Base-by-base conservation (phyloP, 345 rosid genomes). In the Carallia brachiata region DNA sequence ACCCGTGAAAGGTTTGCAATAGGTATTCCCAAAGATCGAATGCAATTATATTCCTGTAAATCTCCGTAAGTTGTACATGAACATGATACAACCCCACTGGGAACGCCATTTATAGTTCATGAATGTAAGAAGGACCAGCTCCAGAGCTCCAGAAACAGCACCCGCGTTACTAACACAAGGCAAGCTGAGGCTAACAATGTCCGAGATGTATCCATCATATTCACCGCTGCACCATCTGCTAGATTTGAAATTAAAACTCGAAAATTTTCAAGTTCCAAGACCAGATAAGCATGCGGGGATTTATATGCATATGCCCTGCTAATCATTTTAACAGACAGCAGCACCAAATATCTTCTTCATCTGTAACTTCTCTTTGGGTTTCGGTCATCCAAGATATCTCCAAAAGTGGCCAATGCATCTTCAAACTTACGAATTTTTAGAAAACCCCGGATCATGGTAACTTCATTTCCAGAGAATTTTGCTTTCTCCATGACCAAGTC, bases 401-500 rank as follows among this genome's bases (percentile, higher is more conserved):
- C 92, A 32, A 92, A 71, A 19, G 87, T 83, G 31, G 87, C 95
- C 78, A 90, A 68, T 39, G 91, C 95, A 62, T 92, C 96, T 6
- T 89, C 85, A 73, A 85, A 91, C 75, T 90, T 89, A 19, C 84
- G 78, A 48, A 86, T 87, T 70, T 84, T 87, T 75, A 91, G 82
- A 64, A 85, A 89, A 17, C 97, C 97, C 61, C 84, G 80, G 68
- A 89, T 84, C 89, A 83, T 86, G 50, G 85, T 71, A 68, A 79
- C 86, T 74, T 89, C 91, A 52, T 82, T 79, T 65, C 75, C 84
- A 0, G 87, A 72, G 71, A 85, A 85, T 31, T 77, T 81, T 1
- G 96, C 88, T 83, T 78, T 86, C 74, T 88, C 88, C 90, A 90
- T 91, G 39, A 91, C 81, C 83, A 81, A 63, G 61, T 83, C 81